A percentile compares a stretch with the other conserved stretches of the same genome.
Conservation (phyloP, 345 rosid genomes). For the Mangifera indica region DNA sequence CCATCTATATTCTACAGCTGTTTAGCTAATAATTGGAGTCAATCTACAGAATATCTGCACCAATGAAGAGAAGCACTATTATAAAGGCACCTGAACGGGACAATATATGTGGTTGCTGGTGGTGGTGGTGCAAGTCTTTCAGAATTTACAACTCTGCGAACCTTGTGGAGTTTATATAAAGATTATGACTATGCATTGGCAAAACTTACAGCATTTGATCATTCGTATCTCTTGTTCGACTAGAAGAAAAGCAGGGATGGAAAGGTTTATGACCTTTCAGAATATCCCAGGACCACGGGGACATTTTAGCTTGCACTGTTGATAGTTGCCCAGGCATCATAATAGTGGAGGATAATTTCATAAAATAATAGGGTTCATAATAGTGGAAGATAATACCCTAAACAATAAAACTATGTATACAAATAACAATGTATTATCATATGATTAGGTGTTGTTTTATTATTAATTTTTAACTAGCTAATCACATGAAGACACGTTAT, state of each 20-base stretch:
- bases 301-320: slow-evolving; percentile 50
- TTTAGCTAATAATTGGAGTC: slow-evolving; percentile 7
- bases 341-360: too few species aligned
- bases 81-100: slow-evolving; percentile 56
- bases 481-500: too few species aligned
- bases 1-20: not conserved
- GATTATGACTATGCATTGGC: slow-evolving; percentile 52
- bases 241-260: slow-evolving; percentile 78
- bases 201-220: slow-evolving; percentile 58
- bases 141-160: slow-evolving; percentile 40
- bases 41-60: slow-evolving; percentile 55
- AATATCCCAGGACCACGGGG: slow-evolving; percentile 51
- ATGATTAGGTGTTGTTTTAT: too few species aligned
- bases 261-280: slow-evolving; percentile 58
- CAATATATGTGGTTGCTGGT: slow-evolving; percentile 73
- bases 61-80: slow-evolving; percentile 42
- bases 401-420: too few species aligned
- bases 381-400: too few species aligned
- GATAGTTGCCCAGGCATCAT: slow-evolving; percentile 58
- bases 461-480: too few species aligned
- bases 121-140: slow-evolving; percentile 69
- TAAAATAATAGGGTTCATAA: too few species aligned
- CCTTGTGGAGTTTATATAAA: slow-evolving; percentile 54
- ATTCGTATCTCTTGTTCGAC: slow-evolving; percentile 54
- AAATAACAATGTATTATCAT: too few species aligned